A percentile compares a stretch with the other conserved stretches of the same genome.
phyloP scores from a whole-genome alignment of 768 basidiomycete genomes.

The Kwoniella sp. region DNA sequence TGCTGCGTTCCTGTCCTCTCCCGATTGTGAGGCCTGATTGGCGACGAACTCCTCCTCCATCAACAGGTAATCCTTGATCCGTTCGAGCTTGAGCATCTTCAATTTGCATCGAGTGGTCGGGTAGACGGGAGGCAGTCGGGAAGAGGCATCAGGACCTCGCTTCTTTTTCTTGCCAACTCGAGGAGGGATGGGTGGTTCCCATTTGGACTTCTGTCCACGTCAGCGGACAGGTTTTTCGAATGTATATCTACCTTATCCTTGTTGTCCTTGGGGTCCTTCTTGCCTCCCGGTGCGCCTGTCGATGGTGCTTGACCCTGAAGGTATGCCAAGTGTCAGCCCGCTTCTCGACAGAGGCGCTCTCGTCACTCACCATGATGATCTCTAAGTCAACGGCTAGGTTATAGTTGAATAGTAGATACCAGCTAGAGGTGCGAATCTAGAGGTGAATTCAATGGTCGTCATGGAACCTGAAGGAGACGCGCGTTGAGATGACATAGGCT shows the following conservation, averaged over 20 bases:
- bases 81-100: slow-evolving; percentile 90
- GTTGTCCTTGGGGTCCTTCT: slow-evolving; percentile 33
- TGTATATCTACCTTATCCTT: slow-evolving; percentile 39
- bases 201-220: slow-evolving; percentile 63
- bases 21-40: slow-evolving; percentile 49
- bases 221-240: background rate
- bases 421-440: too few relatives aligned
- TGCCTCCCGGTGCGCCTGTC: slow-evolving; percentile 32
- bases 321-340: too few relatives aligned
- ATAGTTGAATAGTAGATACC: too few relatives aligned
- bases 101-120: slow-evolving; percentile 94
- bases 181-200: slow-evolving; percentile 96
- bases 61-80: slow-evolving; percentile 95
- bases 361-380: too few relatives aligned
- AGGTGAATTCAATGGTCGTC: too few relatives aligned
- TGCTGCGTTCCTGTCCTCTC: slow-evolving; percentile 93
- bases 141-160: slow-evolving; percentile 83
- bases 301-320: slow-evolving; percentile 49
- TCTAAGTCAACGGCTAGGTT: too few relatives aligned
- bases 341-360: too few relatives aligned
- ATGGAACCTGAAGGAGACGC: too few relatives aligned
- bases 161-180: slow-evolving; percentile 96
- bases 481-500: too few relatives aligned
- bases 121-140: slow-evolving; percentile 85
- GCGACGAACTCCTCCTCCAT: slow-evolving; percentile 60